Base-by-base conservation (phyloP, 108 stramenopile species). In the Skeletonema costatum region DNA sequence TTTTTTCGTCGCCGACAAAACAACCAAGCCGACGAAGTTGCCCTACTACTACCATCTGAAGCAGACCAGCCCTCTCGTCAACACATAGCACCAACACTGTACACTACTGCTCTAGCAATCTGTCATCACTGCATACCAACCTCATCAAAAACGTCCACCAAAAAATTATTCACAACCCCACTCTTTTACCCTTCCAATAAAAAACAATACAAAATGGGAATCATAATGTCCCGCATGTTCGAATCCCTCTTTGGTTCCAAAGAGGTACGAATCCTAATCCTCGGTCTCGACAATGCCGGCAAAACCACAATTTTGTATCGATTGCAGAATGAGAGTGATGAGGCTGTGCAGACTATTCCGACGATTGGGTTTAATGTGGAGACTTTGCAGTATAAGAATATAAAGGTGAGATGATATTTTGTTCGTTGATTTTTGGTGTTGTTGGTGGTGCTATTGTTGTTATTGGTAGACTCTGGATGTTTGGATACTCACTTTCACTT, bases 361-460 rank as follows among this genome's bases (percentile, higher is more conserved):
- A 99, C 99, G 2, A 99, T 99, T 80, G 99, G 96, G 5, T 99
- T 99, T 80, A 99, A 99, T 79, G 98, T 99, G 16, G 99, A 99
- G 77, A 99, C 98, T 1, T 76, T 99, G 73, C 98, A 99, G 76
- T 99, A 99, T 86, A 99, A 99, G 68, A 99, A 99, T 86, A 99
- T 99, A 75, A 95, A 95, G 92, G 94, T 95, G 67, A 60, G 89
- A 41, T 5, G 12, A 42, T 44, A 25, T 0, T 25, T 25, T 25
- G 25, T 25, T 25, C 25, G 25, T 16, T 44, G 2, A 3, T 2
- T 44, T 14, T 14, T 44, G 42, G 42, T 16, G 8, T 32, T 7
- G 19, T 14, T 44, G 42, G 42, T 16, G 8, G 41, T 7, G 19
- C 33, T 71, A 25, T 72, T 68, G 11, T 29, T 25, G 25, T 38